Base-by-base conservation (phyloP, 2,329 filamentous ascomycete species). In the Xylariomycetidae sp. region DNA sequence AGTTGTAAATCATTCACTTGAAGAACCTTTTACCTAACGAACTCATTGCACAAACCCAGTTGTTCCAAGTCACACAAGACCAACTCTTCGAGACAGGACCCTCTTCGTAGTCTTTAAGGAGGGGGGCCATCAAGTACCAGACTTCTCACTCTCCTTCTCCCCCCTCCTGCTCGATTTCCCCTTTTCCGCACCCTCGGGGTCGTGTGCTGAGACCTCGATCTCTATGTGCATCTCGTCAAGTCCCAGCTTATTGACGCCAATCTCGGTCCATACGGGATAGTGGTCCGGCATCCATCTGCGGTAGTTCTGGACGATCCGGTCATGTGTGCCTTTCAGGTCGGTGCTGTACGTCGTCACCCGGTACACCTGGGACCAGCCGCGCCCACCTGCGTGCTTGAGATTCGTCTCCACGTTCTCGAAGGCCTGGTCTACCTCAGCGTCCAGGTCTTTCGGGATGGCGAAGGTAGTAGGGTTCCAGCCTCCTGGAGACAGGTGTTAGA, bases 321-420 rank as follows among this genome's bases (percentile, higher is more conserved):
- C 57, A 11, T 66, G 33, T 1, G 54, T 58, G 31, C 64, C 58
- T 14, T 65, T 53, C 9, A 43, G 37, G 2, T 54, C 59, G 2
- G 64, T 51, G 34, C 69, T 63, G 37, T 70, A 74, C 2, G 63
- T 64, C 13, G 60, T 63, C 15, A 74, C 58, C 0, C 59, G 57
- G 50, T 56, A 73, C 0, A 80, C 75, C 39, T 79, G 71, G n/a
- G 51, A 51, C 70, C 70, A 76, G 3, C 72, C 74, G 37, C 70
- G 66, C 1, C 71, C 72, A 2, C 77, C 77, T 0, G 73, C 74
- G 12, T 67, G 46, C 26, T 62, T 65, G 4, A 81, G 53, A 17
- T 51, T 58, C 5, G 62, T 48, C 2, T 82, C 72, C 8, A 79
- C 69, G 36, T 80, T 82, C 4, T 49, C 53, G 44, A 81, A 81